Percentiles rank a stretch among this genome's conserved stretches.
Conservation (phyloP, 345 rosid species). For the Acer negundo region DNA sequence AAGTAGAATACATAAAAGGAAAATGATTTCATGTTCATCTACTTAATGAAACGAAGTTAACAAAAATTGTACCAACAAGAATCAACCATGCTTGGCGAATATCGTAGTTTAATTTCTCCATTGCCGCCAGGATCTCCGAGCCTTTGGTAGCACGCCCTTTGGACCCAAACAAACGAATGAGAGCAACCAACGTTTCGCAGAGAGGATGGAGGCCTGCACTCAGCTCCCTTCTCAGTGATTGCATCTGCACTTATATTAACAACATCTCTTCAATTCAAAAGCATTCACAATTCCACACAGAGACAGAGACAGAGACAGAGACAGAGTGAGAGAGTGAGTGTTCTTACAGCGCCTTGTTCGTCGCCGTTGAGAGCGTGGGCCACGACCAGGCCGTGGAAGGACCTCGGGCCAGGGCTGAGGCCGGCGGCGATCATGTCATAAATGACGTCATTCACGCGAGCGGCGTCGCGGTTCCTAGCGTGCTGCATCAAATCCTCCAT, state of each 20-base stretch:
- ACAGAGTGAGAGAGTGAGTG: background rate
- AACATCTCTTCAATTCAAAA: background rate
- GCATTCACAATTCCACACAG: background rate
- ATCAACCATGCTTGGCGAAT: constrained; percentile 87
- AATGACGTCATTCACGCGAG: constrained; percentile 74
- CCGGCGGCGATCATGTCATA: constrained; percentile 98
- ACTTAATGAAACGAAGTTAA: constrained; percentile 7
- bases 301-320: background rate
- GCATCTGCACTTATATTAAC: constrained; percentile 59
- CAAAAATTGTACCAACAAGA: constrained; percentile 70
- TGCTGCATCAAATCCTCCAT: constrained; percentile 94
- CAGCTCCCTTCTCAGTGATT: constrained; percentile 80
- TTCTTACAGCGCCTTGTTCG: constrained; percentile 80
- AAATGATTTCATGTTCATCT: background rate
- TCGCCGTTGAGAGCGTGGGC: constrained; percentile 72
- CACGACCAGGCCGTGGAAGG: constrained; percentile 88
- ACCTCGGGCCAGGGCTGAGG: constrained; percentile 84
- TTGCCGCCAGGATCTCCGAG: constrained; percentile 73
- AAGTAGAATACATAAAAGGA: background rate
- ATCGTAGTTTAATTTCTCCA: constrained; percentile 80
- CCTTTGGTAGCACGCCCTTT: constrained; percentile 74
- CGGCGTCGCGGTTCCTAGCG: constrained; percentile 66
- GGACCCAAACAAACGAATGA: constrained; percentile 70
- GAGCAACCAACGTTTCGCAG: constrained; percentile 75
- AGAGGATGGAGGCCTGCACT: constrained; percentile 79